These are phyloP conservation scores for Colletotrichum tofieldiae DNA, from an alignment of 2,329 filamentous ascomycete species.

Conservation along the genomic window DNA sequence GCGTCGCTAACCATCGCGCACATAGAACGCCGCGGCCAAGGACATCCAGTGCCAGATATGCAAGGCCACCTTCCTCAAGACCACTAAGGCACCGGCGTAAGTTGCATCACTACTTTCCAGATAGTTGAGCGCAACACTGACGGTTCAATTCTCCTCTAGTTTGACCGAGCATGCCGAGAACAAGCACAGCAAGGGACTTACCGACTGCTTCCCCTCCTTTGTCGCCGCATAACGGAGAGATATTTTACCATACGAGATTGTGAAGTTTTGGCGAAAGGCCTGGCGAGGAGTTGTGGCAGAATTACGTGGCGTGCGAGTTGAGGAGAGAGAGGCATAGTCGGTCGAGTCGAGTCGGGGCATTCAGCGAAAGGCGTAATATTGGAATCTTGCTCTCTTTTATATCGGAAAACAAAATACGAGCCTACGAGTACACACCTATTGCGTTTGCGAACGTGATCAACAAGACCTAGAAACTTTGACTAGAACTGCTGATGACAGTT, in stretches of 20 bases:
- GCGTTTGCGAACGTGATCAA: neutral
- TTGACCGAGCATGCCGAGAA: conserved; percentile 81
- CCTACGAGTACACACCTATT: conserved; percentile 14
- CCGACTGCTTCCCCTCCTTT: conserved; percentile 79
- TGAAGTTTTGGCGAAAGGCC: neutral
- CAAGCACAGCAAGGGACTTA: conserved; percentile 82
- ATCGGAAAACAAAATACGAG: conserved; percentile 33
- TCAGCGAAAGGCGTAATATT: conserved; percentile 42
- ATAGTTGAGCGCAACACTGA: conserved; percentile 26
- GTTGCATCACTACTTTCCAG: conserved; percentile 48
- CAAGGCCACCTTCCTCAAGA: conserved; percentile 86
- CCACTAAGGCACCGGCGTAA: conserved; percentile 80
- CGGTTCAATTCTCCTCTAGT: conserved; percentile 52
- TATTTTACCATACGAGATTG: no score
- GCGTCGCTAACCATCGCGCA: conserved; percentile 40
- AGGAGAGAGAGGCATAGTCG: conserved; percentile 8
- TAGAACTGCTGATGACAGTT: neutral
- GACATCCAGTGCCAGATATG: conserved; percentile 84
- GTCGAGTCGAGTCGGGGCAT: conserved; percentile 29
- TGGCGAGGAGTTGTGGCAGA: conserved; percentile 10
- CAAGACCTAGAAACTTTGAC: no score
- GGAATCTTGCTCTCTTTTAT: conserved; percentile 38
- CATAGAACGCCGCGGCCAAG: conserved; percentile 80
- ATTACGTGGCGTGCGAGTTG: neutral
- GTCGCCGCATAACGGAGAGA: conserved; percentile 44